Evolutionary conservation across 2,329 filamentous ascomycete genomes (phyloP).

Genomic region (Diaporthe helianthi): DNA sequence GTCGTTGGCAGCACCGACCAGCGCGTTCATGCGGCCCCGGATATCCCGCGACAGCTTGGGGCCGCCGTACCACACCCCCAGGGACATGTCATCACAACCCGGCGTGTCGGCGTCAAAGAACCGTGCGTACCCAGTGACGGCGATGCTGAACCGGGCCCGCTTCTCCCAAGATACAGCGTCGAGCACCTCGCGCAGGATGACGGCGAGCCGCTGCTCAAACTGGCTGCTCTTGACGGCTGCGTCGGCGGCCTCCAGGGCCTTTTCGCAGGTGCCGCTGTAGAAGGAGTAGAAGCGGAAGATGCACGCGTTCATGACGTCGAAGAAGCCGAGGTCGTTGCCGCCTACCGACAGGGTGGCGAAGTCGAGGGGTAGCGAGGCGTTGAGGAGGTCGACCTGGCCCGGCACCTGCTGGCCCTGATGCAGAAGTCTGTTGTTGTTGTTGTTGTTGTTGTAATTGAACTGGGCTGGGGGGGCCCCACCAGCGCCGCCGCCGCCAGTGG

Average conservation of each 20-base stretch:
- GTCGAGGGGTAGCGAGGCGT: slow-evolving; percentile 46
- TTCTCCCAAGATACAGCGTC: slow-evolving; percentile 53
- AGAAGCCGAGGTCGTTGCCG: slow-evolving; percentile 58
- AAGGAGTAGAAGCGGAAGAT: slow-evolving; percentile 58
- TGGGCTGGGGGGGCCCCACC: slow-evolving; percentile 21
- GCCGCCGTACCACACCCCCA: slow-evolving; percentile 55
- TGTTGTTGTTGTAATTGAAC: too few species aligned
- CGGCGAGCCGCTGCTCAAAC: slow-evolving; percentile 49
- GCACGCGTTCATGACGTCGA: slow-evolving; percentile 57
- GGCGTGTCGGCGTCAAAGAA: slow-evolving; percentile 56
- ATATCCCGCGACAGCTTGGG: slow-evolving; percentile 50
- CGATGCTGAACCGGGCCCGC: slow-evolving; percentile 50
- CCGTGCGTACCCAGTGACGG: slow-evolving; percentile 55
- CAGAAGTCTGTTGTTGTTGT: too few species aligned
- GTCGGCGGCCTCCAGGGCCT: slow-evolving; percentile 47
- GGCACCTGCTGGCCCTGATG: background rate
- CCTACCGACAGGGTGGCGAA: slow-evolving; percentile 56
- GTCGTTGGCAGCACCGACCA: slow-evolving; percentile 51
- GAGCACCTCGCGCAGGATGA: slow-evolving; percentile 52
- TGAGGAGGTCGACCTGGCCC: slow-evolving; percentile 52
- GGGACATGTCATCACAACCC: slow-evolving; percentile 51
- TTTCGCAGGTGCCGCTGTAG: slow-evolving; percentile 54
- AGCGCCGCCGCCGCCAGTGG: slow-evolving; percentile 39
- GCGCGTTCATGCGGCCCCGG: slow-evolving; percentile 51
- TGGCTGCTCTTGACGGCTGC: slow-evolving; percentile 44